Evolutionary conservation across 208 protist genomes (phyloP).

Genomic region (Trypanosoma scelopori): DNA sequence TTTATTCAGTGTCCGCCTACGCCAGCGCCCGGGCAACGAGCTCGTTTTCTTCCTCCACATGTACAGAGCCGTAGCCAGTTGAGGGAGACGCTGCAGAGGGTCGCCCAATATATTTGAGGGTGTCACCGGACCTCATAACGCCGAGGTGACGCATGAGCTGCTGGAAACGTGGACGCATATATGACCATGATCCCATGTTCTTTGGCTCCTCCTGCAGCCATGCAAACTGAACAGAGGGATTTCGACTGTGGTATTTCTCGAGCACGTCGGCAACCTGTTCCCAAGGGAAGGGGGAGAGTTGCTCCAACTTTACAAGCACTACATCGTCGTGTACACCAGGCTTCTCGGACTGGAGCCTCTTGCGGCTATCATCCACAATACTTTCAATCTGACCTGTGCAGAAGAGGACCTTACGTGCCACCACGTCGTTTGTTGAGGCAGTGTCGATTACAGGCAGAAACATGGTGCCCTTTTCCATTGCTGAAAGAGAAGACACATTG

Average conservation of each 20-base stretch:
- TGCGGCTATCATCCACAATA: constrained; percentile 86
- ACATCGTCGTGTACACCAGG: constrained; percentile 76
- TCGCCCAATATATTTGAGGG: constrained; percentile 76
- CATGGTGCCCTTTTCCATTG: constrained; percentile 61
- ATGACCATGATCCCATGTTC: constrained; percentile 96
- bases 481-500: constrained; percentile 80
- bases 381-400: constrained; percentile 99
- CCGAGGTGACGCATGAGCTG: constrained; percentile 66
- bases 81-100: constrained; percentile 79
- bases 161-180: constrained; percentile 82
- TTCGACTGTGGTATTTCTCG: constrained; percentile 84
- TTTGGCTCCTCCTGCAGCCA: constrained; percentile 99
- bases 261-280: constrained; percentile 91
- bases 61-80: constrained; percentile 87
- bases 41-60: constrained; percentile 84
- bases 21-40: constrained; percentile 66
- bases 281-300: constrained; percentile 98
- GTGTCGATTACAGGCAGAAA: constrained; percentile 87
- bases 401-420: constrained; percentile 93
- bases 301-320: constrained; percentile 93
- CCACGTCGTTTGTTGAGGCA: constrained; percentile 33
- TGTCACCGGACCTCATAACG: constrained; percentile 30
- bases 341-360: constrained; percentile 47
- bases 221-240: constrained; percentile 84
- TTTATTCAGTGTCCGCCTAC: constrained; percentile 17